These are phyloP conservation scores for Hypomyces rosellus DNA, from an alignment of 2,329 filamentous ascomycete species.

Conservation along the genomic window DNA sequence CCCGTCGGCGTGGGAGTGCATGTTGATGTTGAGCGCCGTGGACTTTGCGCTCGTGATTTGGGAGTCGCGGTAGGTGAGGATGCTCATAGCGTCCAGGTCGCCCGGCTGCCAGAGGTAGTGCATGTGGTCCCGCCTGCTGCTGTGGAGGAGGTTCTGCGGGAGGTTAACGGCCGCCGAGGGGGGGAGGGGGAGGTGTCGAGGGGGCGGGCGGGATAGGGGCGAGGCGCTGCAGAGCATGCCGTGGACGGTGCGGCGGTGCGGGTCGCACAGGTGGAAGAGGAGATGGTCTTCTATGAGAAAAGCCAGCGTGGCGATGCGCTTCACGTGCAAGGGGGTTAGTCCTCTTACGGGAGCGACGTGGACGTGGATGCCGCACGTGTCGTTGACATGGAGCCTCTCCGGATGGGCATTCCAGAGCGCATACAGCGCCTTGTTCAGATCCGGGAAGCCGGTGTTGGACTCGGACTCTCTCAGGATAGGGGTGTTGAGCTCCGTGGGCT, in stretches of 20 bases:
- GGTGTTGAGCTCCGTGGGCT: constrained; percentile 11
- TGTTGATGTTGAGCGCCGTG: constrained; percentile 2
- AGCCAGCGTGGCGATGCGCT: constrained; percentile 70
- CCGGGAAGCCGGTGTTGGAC: constrained; percentile 4
- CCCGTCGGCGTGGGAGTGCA: constrained; percentile 5
- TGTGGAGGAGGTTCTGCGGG: constrained; percentile 1
- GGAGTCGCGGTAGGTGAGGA: neutral
- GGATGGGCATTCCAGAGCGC: neutral
- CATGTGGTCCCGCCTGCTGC: neutral
- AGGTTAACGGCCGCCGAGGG: constrained; percentile 1
- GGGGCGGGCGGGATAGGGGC: neutral
- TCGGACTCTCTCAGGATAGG: constrained; percentile 13
- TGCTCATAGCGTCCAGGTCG: neutral
- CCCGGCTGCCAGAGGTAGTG: constrained; percentile 1
- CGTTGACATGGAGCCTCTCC: constrained; percentile 1
- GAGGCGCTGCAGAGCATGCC: neutral
- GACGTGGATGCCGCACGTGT: constrained; percentile 14
- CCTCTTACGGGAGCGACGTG: constrained; percentile 10
- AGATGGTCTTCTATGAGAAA: constrained; percentile 12
- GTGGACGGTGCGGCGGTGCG: neutral
- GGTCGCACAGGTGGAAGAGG: constrained; percentile 10
- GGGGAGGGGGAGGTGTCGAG: neutral
- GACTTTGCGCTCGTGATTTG: neutral
- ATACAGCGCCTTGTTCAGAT: constrained; percentile 8
- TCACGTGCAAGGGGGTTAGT: constrained; percentile 62